A percentile compares a stretch with the other conserved stretches of the same genome.
These are phyloP conservation scores for Zygosaccharomyces gambellarensis DNA, from an alignment of 805 yeast genomes.

Conservation along the genomic window DNA sequence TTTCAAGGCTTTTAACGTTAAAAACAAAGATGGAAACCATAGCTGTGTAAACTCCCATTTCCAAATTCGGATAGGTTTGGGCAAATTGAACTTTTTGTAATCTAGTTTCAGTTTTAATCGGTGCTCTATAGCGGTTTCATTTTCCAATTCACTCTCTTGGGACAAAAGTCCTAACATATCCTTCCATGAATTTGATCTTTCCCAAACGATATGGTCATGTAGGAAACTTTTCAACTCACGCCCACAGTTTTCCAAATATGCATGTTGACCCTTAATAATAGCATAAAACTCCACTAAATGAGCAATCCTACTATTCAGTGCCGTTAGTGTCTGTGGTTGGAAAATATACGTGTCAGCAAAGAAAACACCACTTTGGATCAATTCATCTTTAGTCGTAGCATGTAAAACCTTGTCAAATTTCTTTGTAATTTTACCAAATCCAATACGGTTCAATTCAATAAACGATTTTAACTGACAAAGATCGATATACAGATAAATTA, in stretches of 20 bases:
- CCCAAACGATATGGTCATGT: constrained; percentile 94
- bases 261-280: constrained; percentile 36
- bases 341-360: constrained; percentile 54
- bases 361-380: constrained; percentile 44
- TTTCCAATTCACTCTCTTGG: constrained; percentile 34
- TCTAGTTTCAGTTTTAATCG: constrained; percentile 31
- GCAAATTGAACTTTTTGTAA: constrained; percentile 31
- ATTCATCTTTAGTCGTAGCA: constrained; percentile 45
- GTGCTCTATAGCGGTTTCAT: constrained; percentile 1
- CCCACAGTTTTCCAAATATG: constrained; percentile 41
- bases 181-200: constrained; percentile 93
- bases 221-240: constrained; percentile 56
- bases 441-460: constrained; percentile 78
- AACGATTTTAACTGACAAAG: constrained; percentile 79
- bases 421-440: constrained; percentile 80
- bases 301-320: constrained; percentile 50
- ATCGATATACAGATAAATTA: constrained; percentile 60
- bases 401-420: constrained; percentile 81
- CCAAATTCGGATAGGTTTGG: constrained; percentile 27
- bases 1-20: constrained; percentile 46
- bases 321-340: constrained; percentile 40
- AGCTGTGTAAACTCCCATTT: constrained; percentile 31
- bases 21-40: constrained; percentile 44
- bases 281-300: constrained; percentile 53
- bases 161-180: constrained; percentile 83